These are phyloP conservation scores for Coniochaeta hoffmannii DNA, from an alignment of 2,329 filamentous ascomycete genomes.

Conservation along the genomic window DNA sequence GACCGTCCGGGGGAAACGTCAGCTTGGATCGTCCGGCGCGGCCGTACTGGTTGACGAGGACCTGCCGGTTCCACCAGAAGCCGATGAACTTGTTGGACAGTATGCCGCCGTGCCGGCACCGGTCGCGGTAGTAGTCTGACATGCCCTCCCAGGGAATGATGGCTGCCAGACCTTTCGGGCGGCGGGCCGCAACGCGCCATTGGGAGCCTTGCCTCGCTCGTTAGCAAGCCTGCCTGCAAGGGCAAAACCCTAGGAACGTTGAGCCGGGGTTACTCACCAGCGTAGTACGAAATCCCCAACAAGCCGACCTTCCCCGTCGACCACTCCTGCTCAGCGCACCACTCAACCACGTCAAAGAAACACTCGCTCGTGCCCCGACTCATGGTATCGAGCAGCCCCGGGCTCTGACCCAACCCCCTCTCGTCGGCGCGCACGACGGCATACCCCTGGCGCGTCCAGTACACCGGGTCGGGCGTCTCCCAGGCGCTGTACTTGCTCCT, in stretches of 20 bases:
- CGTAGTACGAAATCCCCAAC: slow-evolving; percentile 40
- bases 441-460: slow-evolving; percentile 48
- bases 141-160: slow-evolving; percentile 47
- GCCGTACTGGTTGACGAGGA: slow-evolving; percentile 63
- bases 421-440: slow-evolving; percentile 47
- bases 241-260: too few relatives aligned
- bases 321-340: slow-evolving; percentile 39
- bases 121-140: slow-evolving; percentile 47
- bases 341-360: slow-evolving; percentile 43
- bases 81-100: slow-evolving; percentile 50
- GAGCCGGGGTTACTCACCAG: slow-evolving; percentile 20
- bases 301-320: slow-evolving; percentile 38
- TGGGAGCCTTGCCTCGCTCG: slow-evolving; percentile 17
- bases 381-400: slow-evolving; percentile 41
- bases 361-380: slow-evolving; percentile 37
- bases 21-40: slow-evolving; percentile 23
- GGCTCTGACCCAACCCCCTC: slow-evolving; percentile 38
- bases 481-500: slow-evolving; percentile 46
- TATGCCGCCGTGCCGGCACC: slow-evolving; percentile 55
- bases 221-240: too few relatives aligned
- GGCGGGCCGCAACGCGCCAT: slow-evolving; percentile 40
- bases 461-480: slow-evolving; percentile 51
- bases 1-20: slow-evolving; percentile 21
- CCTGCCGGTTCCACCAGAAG: slow-evolving; percentile 63
- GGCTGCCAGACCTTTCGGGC: slow-evolving; percentile 36